These are phyloP conservation scores for Circinella minor DNA, from an alignment of 371 early-diverging fungal genomes.

Conservation along the genomic window DNA sequence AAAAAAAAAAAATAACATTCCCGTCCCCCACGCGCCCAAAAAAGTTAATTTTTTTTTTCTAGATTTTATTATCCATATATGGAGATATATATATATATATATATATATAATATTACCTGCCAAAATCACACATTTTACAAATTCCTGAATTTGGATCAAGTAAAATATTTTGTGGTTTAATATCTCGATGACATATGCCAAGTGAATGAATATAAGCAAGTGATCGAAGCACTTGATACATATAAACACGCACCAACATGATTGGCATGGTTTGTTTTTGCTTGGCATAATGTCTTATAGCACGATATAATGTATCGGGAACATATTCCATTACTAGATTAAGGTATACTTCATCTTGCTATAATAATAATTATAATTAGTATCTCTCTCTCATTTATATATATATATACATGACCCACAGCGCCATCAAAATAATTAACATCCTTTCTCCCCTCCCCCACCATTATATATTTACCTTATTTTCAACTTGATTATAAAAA, in stretches of 20 bases:
- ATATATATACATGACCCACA: neutral
- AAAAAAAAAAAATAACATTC: neutral
- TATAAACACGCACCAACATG: conserved; percentile 89
- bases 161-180: conserved; percentile 78
- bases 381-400: neutral
- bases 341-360: conserved; percentile 93
- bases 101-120: conserved; percentile 72
- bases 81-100: too few relatives aligned
- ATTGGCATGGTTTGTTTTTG: conserved; percentile 89
- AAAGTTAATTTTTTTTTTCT: too few relatives aligned
- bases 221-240: conserved; percentile 95
- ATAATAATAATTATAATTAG: conserved; percentile 24
- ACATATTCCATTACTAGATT: conserved; percentile 93
- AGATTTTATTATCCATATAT: too few relatives aligned
- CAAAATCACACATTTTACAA: conserved; percentile 99
- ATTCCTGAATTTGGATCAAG: conserved; percentile 80
- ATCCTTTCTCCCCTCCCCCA: too few relatives aligned
- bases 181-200: conserved; percentile 69
- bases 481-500: conserved; percentile 88
- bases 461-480: too few relatives aligned
- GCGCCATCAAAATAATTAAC: too few relatives aligned
- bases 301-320: conserved; percentile 93
- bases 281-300: conserved; percentile 84
- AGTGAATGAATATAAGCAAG: conserved; percentile 95
- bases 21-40: too few relatives aligned